phyloP scores from a whole-genome alignment of 2,329 filamentous ascomycete species.

The Alternaria triticina region DNA sequence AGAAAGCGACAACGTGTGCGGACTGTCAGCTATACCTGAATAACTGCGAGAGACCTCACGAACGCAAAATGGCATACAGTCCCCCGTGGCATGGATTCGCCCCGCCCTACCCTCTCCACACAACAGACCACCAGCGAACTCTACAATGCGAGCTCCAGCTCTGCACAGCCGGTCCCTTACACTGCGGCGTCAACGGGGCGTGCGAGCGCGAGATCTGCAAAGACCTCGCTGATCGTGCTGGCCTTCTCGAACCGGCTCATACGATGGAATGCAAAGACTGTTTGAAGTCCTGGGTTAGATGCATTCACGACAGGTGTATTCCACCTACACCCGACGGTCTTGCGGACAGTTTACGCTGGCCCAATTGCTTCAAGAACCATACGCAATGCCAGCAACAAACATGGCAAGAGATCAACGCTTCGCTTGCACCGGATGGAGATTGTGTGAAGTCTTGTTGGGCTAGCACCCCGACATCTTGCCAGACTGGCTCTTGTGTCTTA shows the following conservation, averaged over 20 bases:
- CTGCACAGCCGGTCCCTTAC: neutral
- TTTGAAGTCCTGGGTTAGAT: neutral
- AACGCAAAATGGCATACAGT: too few species aligned
- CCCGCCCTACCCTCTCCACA: neutral
- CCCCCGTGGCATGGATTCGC: neutral
- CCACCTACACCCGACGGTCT: neutral
- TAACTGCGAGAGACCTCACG: neutral
- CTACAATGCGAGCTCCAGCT: neutral
- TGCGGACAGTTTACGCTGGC: neutral
- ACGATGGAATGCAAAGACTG: neutral
- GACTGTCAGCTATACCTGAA: neutral
- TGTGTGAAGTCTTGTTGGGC: neutral
- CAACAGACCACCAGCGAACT: neutral
- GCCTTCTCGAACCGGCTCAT: neutral
- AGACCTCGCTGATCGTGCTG: neutral
- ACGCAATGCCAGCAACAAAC: neutral
- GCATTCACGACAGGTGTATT: neutral
- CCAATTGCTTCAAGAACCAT: neutral
- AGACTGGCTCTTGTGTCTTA: neutral
- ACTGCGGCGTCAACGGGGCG: neutral
- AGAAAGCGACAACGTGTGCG: neutral
- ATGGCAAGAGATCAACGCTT: neutral
- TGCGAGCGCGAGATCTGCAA: conserved; percentile 6
- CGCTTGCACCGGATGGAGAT: neutral
- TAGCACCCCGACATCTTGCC: neutral